Conservation (phyloP, 192 early-diverging fungal species). For the Jimgerdemannia lactiflua region DNA sequence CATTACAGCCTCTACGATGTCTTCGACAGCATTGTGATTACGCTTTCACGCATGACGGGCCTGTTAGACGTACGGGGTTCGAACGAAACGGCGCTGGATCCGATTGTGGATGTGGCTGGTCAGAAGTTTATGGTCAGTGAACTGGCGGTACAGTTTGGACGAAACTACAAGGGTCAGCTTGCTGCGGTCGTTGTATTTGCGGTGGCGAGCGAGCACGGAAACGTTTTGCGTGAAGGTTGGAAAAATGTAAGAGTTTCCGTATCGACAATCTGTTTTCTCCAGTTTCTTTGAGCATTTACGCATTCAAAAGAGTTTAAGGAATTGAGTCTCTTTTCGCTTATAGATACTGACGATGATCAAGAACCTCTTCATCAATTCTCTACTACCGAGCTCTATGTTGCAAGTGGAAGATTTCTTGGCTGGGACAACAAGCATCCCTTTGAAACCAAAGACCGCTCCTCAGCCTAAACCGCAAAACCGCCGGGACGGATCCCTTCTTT, state of each 20-base stretch:
- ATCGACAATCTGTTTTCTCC: constrained; percentile 29
- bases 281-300: constrained; percentile 13
- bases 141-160: constrained; percentile 81
- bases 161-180: constrained; percentile 86
- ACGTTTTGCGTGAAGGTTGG: constrained; percentile 68
- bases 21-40: constrained; percentile 75
- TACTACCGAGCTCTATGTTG: constrained; percentile 65
- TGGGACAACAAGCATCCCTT: constrained; percentile 63
- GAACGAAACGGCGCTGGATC: constrained; percentile 40
- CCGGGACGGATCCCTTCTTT: constrained; percentile 67
- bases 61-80: constrained; percentile 39
- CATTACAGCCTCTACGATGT: constrained; percentile 71
- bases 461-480: constrained; percentile 35
- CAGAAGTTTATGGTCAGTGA: constrained; percentile 55
- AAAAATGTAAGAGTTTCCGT: constrained; percentile 50
- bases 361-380: constrained; percentile 76
- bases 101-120: constrained; percentile 41
- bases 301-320: neutral
- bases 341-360: constrained; percentile 67
- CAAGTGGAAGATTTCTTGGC: constrained; percentile 73
- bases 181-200: constrained; percentile 87
- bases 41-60: constrained; percentile 74
- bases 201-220: constrained; percentile 63
- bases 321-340: neutral
- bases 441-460: constrained; percentile 42